Evolutionary conservation across 768 basidiomycete genomes (phyloP).

Genomic region (Baorangia bicolor): DNA sequence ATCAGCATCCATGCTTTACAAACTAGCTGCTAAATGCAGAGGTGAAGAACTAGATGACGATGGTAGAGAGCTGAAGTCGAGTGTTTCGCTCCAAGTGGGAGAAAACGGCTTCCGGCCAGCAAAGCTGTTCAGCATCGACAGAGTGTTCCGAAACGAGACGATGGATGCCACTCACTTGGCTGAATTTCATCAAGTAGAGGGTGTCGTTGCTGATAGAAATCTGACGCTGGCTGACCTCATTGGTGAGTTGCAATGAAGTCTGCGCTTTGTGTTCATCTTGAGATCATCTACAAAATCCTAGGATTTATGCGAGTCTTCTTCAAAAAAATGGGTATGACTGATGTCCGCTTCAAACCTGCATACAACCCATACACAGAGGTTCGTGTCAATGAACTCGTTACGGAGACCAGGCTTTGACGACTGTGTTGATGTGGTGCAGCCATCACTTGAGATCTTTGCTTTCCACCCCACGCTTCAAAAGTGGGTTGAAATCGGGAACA

Average conservation of each 20-base stretch:
- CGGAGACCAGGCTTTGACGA: not conserved
- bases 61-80: constrained; percentile 9
- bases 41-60: constrained; percentile 51
- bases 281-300: constrained; percentile 27
- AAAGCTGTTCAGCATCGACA: constrained; percentile 95
- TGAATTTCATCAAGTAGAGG: constrained; percentile 99
- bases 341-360: constrained; percentile 96
- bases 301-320: constrained; percentile 99
- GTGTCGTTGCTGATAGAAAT: constrained; percentile 92
- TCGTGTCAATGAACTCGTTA: not conserved
- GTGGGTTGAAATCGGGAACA: constrained; percentile 99
- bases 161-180: constrained; percentile 98
- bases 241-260: constrained; percentile 46
- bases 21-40: constrained; percentile 82
- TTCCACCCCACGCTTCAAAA: constrained; percentile 92
- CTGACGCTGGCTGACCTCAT: constrained; percentile 95
- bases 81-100: constrained; percentile 13
- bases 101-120: constrained; percentile 85
- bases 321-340: constrained; percentile 93
- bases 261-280: not conserved
- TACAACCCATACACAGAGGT: constrained; percentile 99
- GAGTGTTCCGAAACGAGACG: constrained; percentile 98
- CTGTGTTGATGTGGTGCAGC: constrained; percentile 43
- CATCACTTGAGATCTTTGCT: constrained; percentile 96
- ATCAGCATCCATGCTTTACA: constrained; percentile 90